Conservation (phyloP, 768 basidiomycete genomes). For the Amanita subjunquillea region DNA sequence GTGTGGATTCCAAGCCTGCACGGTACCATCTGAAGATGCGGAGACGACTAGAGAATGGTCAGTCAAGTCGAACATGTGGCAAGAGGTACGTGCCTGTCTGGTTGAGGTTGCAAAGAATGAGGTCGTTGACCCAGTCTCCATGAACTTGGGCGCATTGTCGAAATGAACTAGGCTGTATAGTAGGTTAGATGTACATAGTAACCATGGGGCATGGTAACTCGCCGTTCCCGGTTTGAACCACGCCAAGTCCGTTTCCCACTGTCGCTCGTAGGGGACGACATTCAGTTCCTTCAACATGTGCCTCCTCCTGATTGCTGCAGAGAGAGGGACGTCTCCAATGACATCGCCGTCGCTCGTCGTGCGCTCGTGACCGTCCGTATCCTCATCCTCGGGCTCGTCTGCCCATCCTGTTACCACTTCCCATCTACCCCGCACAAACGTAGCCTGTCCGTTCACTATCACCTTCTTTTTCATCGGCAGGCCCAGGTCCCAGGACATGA, state of each 20-base stretch:
- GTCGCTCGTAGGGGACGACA: conserved; percentile 51
- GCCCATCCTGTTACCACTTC: conserved; percentile 82
- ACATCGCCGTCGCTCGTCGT: conserved; percentile 63
- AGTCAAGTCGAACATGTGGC: conserved; percentile 4
- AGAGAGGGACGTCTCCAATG: conserved; percentile 53
- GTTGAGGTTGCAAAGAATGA: conserved; percentile 83
- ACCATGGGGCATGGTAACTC: conserved; percentile 13
- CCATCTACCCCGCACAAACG: conserved; percentile 37
- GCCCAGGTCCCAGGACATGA: conserved; percentile 82
- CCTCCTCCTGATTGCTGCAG: conserved; percentile 19
- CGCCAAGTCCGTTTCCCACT: conserved; percentile 71
- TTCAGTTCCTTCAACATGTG: conserved; percentile 23
- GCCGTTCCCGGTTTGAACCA: conserved; percentile 40
- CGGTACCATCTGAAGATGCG: conserved; percentile 90
- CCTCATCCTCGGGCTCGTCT: conserved; percentile 59
- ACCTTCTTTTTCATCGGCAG: conserved; percentile 48
- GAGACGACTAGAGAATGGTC: conserved; percentile 54
- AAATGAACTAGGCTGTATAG: conserved; percentile 47
- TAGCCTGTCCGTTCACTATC: conserved; percentile 13
- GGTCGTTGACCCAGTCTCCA: conserved; percentile 95
- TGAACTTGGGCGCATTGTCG: conserved; percentile 86
- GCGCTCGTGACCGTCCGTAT: conserved; percentile 45
- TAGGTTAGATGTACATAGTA: conserved; percentile 1
- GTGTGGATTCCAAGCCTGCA: conserved; percentile 92
- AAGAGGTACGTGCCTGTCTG: conserved; percentile 54